These are phyloP conservation scores for Anacardium occidentale DNA, from an alignment of 345 rosid genomes.

Conservation along the genomic window DNA sequence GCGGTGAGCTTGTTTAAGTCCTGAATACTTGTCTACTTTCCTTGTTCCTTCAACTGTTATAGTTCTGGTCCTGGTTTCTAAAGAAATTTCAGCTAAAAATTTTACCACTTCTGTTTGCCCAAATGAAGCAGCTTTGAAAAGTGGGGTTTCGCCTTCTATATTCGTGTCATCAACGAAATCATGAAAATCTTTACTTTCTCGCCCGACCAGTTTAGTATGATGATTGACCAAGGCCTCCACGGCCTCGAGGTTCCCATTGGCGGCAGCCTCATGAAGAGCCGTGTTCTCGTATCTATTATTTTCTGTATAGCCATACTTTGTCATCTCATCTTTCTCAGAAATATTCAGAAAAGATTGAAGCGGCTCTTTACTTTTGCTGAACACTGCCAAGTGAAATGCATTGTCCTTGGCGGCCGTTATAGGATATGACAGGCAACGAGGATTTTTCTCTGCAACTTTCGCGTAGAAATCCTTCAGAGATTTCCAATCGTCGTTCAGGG, in stretches of 20 bases:
- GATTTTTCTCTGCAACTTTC: too few relatives aligned
- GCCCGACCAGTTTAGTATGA: too few relatives aligned
- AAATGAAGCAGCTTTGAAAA: background rate
- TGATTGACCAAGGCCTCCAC: too few relatives aligned
- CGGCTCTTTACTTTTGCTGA: background rate
- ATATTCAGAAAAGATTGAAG: background rate
- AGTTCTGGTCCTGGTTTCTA: too few relatives aligned
- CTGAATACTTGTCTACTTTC: too few relatives aligned
- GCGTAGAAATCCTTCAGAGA: too few relatives aligned
- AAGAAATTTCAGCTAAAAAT: background rate
- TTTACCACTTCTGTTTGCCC: background rate
- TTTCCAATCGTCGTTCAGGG: too few relatives aligned
- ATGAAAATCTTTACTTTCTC: too few relatives aligned
- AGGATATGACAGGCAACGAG: background rate
- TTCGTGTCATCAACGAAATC: background rate
- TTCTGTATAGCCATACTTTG: too few relatives aligned
- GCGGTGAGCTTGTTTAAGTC: background rate
- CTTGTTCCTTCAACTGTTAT: too few relatives aligned
- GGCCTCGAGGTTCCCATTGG: too few relatives aligned
- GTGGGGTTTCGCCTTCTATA: background rate
- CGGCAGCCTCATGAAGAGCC: background rate
- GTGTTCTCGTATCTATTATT: conserved; percentile 4
- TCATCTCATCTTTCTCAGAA: too few relatives aligned
- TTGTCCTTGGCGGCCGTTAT: background rate
- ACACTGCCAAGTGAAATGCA: background rate